phyloP scores from a whole-genome alignment of 768 basidiomycete species.

The Suillus subaureus region DNA sequence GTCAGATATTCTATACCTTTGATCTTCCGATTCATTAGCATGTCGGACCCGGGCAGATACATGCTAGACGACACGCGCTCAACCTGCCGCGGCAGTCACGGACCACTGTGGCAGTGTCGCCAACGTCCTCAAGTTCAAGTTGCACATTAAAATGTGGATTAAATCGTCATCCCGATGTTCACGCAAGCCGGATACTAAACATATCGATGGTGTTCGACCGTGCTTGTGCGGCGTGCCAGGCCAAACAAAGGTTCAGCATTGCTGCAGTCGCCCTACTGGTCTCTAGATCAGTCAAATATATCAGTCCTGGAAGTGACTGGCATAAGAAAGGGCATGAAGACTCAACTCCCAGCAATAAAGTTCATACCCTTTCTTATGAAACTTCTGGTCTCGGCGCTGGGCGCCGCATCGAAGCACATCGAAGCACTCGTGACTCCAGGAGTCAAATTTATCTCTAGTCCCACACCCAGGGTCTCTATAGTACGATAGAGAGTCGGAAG shows the following conservation, averaged over 20 bases:
- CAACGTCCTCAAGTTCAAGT: too few species aligned
- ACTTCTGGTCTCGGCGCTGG: background rate
- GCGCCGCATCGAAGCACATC: background rate
- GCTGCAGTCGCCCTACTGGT: background rate
- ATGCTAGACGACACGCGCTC: background rate
- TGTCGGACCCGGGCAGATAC: background rate
- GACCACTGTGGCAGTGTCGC: background rate
- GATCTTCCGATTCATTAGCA: background rate
- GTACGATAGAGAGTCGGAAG: slow-evolving; percentile 19
- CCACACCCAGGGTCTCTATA: slow-evolving; percentile 11
- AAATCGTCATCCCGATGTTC: background rate
- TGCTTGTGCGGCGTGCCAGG: background rate
- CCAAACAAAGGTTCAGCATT: background rate
- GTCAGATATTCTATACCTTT: too few species aligned
- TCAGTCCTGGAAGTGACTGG: background rate
- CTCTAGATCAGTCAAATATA: background rate
- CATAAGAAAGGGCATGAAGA: too few species aligned
- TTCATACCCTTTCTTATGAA: background rate
- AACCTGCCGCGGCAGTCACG: too few species aligned
- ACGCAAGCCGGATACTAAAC: background rate
- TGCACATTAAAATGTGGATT: too few species aligned
- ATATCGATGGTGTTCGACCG: background rate
- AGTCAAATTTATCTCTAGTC: slow-evolving; percentile 1
- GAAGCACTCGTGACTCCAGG: slow-evolving; percentile 3
- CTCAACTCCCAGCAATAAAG: too few species aligned